phyloP scores from a whole-genome alignment of 768 basidiomycete species.

The Hygrocybe punicea region DNA sequence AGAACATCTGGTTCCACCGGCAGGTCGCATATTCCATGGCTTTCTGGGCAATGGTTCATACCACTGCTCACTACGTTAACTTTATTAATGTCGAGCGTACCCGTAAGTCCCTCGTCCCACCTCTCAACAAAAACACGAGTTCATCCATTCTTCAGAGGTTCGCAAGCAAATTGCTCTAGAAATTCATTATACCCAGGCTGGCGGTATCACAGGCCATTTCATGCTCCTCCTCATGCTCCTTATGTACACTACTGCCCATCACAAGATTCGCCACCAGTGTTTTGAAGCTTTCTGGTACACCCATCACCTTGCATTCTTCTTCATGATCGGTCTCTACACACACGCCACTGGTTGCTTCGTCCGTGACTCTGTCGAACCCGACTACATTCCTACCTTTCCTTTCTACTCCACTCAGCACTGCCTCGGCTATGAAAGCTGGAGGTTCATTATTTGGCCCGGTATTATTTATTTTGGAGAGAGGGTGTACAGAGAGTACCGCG shows the following conservation, averaged over 20 bases:
- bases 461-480: conserved; percentile 88
- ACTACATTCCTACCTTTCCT: conserved; percentile 66
- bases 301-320: conserved; percentile 91
- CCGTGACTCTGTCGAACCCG: conserved; percentile 76
- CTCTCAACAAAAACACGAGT: background rate
- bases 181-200: conserved; percentile 85
- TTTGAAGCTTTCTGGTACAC: conserved; percentile 99
- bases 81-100: conserved; percentile 88
- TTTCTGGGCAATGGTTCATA: conserved; percentile 90
- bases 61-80: conserved; percentile 91
- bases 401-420: conserved; percentile 88
- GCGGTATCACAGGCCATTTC: conserved; percentile 93
- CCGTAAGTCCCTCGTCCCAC: conserved; percentile 47
- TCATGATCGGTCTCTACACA: conserved; percentile 85
- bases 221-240: conserved; percentile 93
- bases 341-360: conserved; percentile 96
- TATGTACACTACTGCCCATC: conserved; percentile 89
- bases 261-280: conserved; percentile 81
- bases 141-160: conserved; percentile 54
- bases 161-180: conserved; percentile 71
- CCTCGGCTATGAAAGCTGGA: conserved; percentile 88
- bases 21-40: conserved; percentile 94
- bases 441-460: conserved; percentile 89
- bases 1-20: conserved; percentile 94
- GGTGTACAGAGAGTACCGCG: conserved; percentile 77